A percentile compares a stretch with the other conserved stretches of the same genome.
Evolutionary conservation across 495 filamentous ascomycete genomes (phyloP).

Genomic region (Podospora didyma): DNA sequence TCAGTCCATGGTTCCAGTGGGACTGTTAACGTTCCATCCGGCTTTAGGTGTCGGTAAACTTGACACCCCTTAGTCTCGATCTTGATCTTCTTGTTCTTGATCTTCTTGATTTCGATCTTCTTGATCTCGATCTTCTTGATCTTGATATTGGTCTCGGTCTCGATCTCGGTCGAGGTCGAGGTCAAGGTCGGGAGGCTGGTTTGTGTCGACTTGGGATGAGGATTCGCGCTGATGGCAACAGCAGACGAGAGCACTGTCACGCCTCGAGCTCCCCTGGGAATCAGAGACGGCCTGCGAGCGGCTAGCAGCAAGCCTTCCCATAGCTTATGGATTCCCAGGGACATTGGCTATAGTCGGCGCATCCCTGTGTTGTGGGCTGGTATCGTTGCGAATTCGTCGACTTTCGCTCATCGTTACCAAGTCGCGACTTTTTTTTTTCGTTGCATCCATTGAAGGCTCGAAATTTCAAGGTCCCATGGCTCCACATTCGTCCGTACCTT

Average conservation of each 20-base stretch:
- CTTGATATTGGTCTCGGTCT: no score
- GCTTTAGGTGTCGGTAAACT: no score
- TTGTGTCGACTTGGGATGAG: neutral
- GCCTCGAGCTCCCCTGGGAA: constrained; percentile 28
- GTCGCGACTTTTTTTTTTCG: no score
- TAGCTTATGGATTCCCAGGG: constrained; percentile 35
- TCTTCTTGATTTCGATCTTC: no score
- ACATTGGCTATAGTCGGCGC: constrained; percentile 38
- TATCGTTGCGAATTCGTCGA: neutral
- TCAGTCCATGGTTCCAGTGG: no score
- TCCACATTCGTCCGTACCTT: no score
- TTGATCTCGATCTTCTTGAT: no score
- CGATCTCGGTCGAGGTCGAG: neutral
- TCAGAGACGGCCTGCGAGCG: constrained; percentile 26
- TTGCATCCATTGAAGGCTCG: no score
- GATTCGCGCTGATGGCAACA: neutral
- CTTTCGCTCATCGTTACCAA: neutral
- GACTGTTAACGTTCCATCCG: no score
- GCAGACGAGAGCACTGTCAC: neutral
- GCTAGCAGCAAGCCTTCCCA: constrained; percentile 29
- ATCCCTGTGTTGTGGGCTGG: constrained; percentile 14
- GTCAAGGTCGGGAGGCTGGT: neutral
- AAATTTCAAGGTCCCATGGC: no score
- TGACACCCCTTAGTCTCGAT: no score
- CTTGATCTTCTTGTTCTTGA: no score